Evolutionary conservation across 2,329 filamentous ascomycete genomes (phyloP).

Genomic region (Ceratocystis destructans): DNA sequence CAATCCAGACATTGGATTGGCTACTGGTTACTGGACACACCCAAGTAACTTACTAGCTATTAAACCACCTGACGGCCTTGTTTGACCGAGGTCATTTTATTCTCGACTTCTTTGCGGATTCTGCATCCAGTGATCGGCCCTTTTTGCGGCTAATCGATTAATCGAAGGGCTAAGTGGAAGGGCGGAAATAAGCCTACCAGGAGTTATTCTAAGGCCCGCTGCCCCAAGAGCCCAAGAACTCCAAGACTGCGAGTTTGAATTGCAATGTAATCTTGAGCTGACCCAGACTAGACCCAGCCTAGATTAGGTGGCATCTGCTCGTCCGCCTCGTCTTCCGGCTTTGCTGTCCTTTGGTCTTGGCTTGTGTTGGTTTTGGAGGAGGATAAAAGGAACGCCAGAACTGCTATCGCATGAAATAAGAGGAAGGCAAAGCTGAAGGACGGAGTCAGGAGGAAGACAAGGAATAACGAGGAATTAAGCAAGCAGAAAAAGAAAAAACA

Average conservation of each 20-base stretch:
- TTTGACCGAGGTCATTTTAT: not conserved
- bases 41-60: not conserved
- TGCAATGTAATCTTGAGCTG: slow-evolving; percentile 2
- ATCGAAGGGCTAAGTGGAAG: not conserved
- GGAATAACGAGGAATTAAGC: not conserved
- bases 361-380: not conserved
- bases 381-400: not conserved
- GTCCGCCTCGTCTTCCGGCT: too few relatives aligned
- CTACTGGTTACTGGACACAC: too few relatives aligned
- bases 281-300: not conserved
- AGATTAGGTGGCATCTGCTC: not conserved
- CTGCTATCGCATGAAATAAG: not conserved
- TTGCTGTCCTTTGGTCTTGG: not conserved
- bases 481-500: not conserved
- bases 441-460: not conserved
- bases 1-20: not conserved
- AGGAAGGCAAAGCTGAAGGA: not conserved
- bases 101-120: not conserved
- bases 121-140: slow-evolving; percentile 2
- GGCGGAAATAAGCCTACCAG: not conserved
- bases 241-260: not conserved
- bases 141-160: slow-evolving; percentile 3
- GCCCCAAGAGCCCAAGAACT: not conserved
- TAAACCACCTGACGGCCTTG: not conserved
- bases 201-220: not conserved